Percentiles rank a stretch among this genome's conserved stretches.
Conservation (phyloP, 805 yeast genomes). For the Hanseniaspora lindneri region DNA sequence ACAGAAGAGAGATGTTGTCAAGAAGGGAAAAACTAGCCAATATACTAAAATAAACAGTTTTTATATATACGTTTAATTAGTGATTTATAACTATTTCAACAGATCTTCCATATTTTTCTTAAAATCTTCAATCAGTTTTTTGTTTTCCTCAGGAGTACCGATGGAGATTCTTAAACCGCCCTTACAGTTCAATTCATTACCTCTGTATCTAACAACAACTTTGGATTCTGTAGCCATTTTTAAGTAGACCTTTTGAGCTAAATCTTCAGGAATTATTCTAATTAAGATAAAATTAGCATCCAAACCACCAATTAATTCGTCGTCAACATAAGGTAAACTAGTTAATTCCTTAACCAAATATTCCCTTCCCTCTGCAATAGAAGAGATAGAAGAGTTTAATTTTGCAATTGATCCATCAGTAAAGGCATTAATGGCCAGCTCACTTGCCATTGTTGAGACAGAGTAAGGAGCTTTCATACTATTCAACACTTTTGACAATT, state of each 20-base stretch:
- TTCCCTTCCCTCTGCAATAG: constrained; percentile 45
- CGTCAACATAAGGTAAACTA: constrained; percentile 46
- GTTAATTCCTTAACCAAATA: constrained; percentile 44
- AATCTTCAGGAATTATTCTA: constrained; percentile 60
- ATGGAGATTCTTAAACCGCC: constrained; percentile 82
- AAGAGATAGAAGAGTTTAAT: constrained; percentile 46
- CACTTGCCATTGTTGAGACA: constrained; percentile 69
- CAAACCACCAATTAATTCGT: constrained; percentile 64
- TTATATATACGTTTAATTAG: not conserved
- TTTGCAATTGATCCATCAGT: constrained; percentile 40
- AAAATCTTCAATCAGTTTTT: constrained; percentile 41
- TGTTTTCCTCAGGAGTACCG: constrained; percentile 73
- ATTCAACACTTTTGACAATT: constrained; percentile 58
- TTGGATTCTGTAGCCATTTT: constrained; percentile 57
- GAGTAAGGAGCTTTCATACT: constrained; percentile 95
- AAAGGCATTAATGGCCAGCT: constrained; percentile 65
- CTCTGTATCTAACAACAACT: constrained; percentile 86
- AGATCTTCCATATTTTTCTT: constrained; percentile 26
- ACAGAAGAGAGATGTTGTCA: not conserved
- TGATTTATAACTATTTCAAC: not conserved
- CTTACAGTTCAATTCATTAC: constrained; percentile 74
- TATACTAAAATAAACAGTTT: not conserved
- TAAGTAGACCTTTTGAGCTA: constrained; percentile 57
- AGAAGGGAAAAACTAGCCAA: not conserved
- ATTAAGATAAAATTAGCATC: constrained; percentile 79